Evolutionary conservation across 495 filamentous ascomycete genomes (phyloP).

Genomic region (Margaritispora aquatica): DNA sequence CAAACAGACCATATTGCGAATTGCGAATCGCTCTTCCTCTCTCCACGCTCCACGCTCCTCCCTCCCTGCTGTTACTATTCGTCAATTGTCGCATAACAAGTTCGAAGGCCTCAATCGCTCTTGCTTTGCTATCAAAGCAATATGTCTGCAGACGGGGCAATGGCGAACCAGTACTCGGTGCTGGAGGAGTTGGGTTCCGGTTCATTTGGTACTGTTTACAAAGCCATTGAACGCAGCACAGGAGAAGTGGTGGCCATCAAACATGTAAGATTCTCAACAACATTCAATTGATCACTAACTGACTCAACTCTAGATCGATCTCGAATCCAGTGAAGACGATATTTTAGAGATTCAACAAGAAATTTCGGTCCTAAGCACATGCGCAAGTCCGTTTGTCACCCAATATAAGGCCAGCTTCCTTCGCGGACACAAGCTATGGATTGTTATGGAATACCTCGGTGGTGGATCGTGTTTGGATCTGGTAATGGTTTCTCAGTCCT

Average conservation of each 20-base stretch:
- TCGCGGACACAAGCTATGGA: constrained; percentile 94
- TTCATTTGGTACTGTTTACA: constrained; percentile 54
- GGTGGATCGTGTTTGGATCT: constrained; percentile 91
- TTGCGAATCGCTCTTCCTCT: not conserved
- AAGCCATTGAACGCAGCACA: constrained; percentile 78
- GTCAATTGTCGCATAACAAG: constrained; percentile 3
- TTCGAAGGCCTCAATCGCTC: constrained; percentile 4
- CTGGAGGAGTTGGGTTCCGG: constrained; percentile 73
- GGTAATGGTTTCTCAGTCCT: constrained; percentile 39
- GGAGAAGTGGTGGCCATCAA: constrained; percentile 91
- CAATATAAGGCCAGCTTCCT: constrained; percentile 95
- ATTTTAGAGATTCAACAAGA: constrained; percentile 97
- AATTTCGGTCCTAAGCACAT: constrained; percentile 91
- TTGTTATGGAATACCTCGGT: constrained; percentile 96
- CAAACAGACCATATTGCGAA: not conserved
- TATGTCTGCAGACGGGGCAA: constrained; percentile 53
- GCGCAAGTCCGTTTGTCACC: constrained; percentile 87
- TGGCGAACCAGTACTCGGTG: constrained; percentile 74
- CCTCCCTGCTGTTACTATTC: constrained; percentile 1
- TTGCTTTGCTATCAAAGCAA: constrained; percentile 10
- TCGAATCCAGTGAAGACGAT: constrained; percentile 96
- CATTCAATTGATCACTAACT: constrained; percentile 1
- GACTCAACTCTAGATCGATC: constrained; percentile 72
- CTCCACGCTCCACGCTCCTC: constrained; percentile 1
- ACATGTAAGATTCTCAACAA: constrained; percentile 53